phyloP scores from a whole-genome alignment of 1,284 basidiomycete species.

The Heterobasidion occidentale region DNA sequence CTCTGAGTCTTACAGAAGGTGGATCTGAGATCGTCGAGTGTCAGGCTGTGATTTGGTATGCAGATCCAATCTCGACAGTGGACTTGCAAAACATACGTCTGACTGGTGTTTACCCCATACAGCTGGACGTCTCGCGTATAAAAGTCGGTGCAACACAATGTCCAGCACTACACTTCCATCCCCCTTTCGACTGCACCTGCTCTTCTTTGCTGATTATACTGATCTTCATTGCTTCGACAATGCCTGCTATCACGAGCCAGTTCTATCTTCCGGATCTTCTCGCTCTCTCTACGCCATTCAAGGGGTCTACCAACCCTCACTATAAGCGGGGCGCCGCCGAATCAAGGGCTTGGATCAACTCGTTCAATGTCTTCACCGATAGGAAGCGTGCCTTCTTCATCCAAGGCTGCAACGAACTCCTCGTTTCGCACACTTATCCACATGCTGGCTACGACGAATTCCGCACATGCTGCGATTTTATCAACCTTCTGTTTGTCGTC shows the following conservation, averaged over 20 bases:
- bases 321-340: conserved; percentile 45
- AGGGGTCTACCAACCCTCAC: conserved; percentile 40
- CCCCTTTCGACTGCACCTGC: neutral
- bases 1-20: neutral
- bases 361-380: conserved; percentile 51
- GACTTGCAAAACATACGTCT: neutral
- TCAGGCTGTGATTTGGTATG: neutral
- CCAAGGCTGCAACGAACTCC: conserved; percentile 51
- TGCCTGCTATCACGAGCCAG: conserved; percentile 23
- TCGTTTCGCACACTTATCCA: conserved; percentile 55
- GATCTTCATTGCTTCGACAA: conserved; percentile 13
- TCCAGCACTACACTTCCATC: neutral
- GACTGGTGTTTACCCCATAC: neutral
- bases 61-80: neutral
- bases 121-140: neutral
- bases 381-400: conserved; percentile 54
- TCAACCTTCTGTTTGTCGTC: conserved; percentile 60
- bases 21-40: neutral
- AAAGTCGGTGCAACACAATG: neutral
- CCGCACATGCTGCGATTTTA: conserved; percentile 55
- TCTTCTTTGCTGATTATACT: neutral
- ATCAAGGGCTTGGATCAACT: conserved; percentile 56
- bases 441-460: conserved; percentile 53
- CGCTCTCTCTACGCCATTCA: conserved; percentile 34
- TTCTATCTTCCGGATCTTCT: conserved; percentile 54